Evolutionary conservation across 2,329 filamentous ascomycete genomes (phyloP), one percentile per base, ranked within the genome.

Genomic region (Apiospora arundinis): DNA sequence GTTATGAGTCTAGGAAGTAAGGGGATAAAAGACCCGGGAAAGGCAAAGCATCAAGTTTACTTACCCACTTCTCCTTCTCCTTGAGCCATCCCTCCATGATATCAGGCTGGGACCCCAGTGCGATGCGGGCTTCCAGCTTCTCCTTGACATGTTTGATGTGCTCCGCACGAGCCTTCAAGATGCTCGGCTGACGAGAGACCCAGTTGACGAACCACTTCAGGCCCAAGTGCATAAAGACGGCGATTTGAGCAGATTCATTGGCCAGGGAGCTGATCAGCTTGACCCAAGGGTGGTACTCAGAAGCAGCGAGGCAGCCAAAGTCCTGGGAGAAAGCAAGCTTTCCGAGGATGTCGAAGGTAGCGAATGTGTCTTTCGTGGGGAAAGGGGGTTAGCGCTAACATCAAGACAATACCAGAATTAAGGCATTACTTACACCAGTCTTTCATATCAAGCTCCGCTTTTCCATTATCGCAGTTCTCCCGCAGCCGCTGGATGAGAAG

Each of bases 61-160:
- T 84, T 70, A 46, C 83, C 80, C 48, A 84, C 73, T 42, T 82
- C 80, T 81, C 84, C 83, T 75, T 85, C 83, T 9, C 78, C 78
- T 69, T 83, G 82, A 11, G 83, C 82, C 56, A 63, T 2, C 56
- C 56, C 45, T 63, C 56, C 56, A 63, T 63, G 9, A 63, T 63
- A 23, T 63, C 56, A 40, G 56, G 56, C 6, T 63, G 56, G 18
- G 56, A 63, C 0, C 56, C 56, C 2, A 63, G 56, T 18, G 8
- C 56, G 9, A 63, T 21, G 2, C 56, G 56, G 8, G 56, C 56
- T 6, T 63, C 56, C 8, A 63, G 56, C 56, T 63, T 63, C 32
- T 63, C 56, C 56, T 63, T 63, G 32, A 63, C 56, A 40, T 63
- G 56, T 28, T 63, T 63, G 56, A 63, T 63, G 32, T 63, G 56